phyloP scores from a whole-genome alignment of 1,284 basidiomycete species.

The Stygiomarasmius scandens region DNA sequence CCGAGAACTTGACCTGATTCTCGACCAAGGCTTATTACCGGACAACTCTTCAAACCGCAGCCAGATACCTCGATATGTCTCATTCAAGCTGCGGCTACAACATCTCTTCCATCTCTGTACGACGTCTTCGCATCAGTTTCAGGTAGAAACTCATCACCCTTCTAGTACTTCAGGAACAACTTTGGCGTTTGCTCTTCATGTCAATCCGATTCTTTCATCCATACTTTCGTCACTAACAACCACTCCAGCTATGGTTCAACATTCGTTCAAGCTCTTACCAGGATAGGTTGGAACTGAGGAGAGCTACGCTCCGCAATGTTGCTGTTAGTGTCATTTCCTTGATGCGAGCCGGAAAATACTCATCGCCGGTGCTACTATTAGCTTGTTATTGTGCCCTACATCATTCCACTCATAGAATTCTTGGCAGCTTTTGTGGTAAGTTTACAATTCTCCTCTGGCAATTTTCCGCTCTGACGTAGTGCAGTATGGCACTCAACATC shows the following conservation, averaged over 20 bases:
- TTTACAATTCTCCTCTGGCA: neutral
- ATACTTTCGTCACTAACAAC: neutral
- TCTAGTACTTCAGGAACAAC: constrained; percentile 18
- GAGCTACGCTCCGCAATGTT: neutral
- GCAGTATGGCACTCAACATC: constrained; percentile 12
- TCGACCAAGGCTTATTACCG: constrained; percentile 15
- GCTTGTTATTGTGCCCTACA: constrained; percentile 13
- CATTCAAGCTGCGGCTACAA: constrained; percentile 16
- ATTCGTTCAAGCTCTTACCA: neutral
- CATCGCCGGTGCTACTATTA: neutral
- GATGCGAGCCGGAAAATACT: neutral
- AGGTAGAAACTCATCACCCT: neutral
- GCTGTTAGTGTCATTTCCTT: constrained; percentile 1
- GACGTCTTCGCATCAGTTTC: neutral
- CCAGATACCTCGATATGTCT: constrained; percentile 15
- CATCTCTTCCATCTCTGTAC: constrained; percentile 14
- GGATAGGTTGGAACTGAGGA: neutral
- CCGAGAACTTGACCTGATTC: neutral
- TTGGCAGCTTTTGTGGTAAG: constrained; percentile 9
- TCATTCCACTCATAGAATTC: constrained; percentile 12
- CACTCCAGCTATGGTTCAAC: constrained; percentile 13
- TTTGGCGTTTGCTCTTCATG: constrained; percentile 16
- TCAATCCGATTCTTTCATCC: neutral
- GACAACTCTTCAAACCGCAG: constrained; percentile 14
- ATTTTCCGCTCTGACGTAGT: neutral